Conservation (phyloP, 2,329 filamentous ascomycete genomes). For the Colletotrichum echinochloae region DNA sequence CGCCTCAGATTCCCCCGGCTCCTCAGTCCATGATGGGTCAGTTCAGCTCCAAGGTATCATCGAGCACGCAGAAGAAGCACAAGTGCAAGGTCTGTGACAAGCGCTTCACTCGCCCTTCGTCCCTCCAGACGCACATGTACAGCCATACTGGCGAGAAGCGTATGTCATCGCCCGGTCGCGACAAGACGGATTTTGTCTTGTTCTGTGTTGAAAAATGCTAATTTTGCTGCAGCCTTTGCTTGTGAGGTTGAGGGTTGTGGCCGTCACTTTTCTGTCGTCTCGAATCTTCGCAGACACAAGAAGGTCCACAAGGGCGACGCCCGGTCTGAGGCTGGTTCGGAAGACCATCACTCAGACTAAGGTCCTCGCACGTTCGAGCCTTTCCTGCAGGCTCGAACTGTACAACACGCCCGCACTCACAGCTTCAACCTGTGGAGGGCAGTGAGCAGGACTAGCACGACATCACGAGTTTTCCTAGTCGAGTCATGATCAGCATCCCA, state of each 20-base stretch:
- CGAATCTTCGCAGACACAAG: constrained; percentile 91
- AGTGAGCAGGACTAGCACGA: constrained; percentile 31
- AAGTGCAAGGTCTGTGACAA: constrained; percentile 99
- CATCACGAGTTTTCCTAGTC: constrained; percentile 39
- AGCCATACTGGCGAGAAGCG: constrained; percentile 98
- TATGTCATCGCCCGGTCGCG: constrained; percentile 64
- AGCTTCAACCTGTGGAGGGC: background rate
- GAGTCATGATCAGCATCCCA: constrained; percentile 37
- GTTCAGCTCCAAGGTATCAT: constrained; percentile 96
- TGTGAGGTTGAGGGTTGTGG: constrained; percentile 96
- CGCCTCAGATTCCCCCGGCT: constrained; percentile 78
- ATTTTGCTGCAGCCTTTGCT: constrained; percentile 76
- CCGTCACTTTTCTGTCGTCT: constrained; percentile 96
- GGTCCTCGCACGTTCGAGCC: background rate
- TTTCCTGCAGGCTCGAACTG: background rate
- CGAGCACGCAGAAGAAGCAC: constrained; percentile 98
- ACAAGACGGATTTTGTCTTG: background rate
- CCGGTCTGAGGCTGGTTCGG: constrained; percentile 72
- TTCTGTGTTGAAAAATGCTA: background rate
- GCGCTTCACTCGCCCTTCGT: constrained; percentile 94
- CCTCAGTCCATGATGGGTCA: constrained; percentile 99
- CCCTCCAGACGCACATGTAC: constrained; percentile 97
- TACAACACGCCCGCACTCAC: background rate
- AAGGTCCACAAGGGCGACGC: constrained; percentile 92
- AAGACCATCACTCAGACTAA: constrained; percentile 72